Percentiles rank a stretch among this genome's conserved stretches.
These are phyloP conservation scores for Huntiella savannae DNA, from an alignment of 2,329 filamentous ascomycete species.

Conservation along the genomic window DNA sequence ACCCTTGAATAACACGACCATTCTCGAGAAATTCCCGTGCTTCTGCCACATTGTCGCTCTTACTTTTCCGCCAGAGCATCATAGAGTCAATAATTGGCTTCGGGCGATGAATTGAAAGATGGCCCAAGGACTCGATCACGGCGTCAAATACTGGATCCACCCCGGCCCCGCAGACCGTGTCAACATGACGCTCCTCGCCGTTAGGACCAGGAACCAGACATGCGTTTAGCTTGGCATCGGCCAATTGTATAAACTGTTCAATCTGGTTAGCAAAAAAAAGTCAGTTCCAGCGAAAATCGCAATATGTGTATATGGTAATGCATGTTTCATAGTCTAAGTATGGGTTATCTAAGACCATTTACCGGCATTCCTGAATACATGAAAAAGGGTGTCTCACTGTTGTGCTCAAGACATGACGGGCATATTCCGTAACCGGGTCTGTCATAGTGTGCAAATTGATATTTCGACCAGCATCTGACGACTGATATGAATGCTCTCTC, in stretches of 20 bases:
- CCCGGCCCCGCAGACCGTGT: slow-evolving; percentile 76
- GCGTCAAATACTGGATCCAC: slow-evolving; percentile 84
- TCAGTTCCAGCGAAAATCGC: slow-evolving; percentile 9
- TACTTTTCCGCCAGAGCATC: slow-evolving; percentile 94
- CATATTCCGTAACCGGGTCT: slow-evolving; percentile 95
- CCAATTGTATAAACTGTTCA: slow-evolving; percentile 67
- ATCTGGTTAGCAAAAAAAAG: slow-evolving; percentile 6
- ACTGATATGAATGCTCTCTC: slow-evolving; percentile 55
- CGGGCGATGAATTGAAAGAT: slow-evolving; percentile 85
- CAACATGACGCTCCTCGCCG: slow-evolving; percentile 66
- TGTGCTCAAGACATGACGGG: slow-evolving; percentile 87
- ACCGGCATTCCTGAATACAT: neutral
- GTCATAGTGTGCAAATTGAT: slow-evolving; percentile 39
- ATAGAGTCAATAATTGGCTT: slow-evolving; percentile 92
- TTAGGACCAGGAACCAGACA: slow-evolving; percentile 57
- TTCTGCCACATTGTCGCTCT: slow-evolving; percentile 70
- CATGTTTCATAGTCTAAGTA: neutral
- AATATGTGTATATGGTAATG: neutral
- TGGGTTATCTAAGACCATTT: neutral
- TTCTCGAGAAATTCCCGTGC: slow-evolving; percentile 41
- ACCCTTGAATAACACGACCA: slow-evolving; percentile 16
- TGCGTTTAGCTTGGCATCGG: slow-evolving; percentile 87
- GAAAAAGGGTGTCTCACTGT: slow-evolving; percentile 35
- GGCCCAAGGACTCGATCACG: slow-evolving; percentile 76
- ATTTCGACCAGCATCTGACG: slow-evolving; percentile 55